Evolutionary conservation across 441 rosid genomes (phyloP).

Genomic region (Viola pubescens): DNA sequence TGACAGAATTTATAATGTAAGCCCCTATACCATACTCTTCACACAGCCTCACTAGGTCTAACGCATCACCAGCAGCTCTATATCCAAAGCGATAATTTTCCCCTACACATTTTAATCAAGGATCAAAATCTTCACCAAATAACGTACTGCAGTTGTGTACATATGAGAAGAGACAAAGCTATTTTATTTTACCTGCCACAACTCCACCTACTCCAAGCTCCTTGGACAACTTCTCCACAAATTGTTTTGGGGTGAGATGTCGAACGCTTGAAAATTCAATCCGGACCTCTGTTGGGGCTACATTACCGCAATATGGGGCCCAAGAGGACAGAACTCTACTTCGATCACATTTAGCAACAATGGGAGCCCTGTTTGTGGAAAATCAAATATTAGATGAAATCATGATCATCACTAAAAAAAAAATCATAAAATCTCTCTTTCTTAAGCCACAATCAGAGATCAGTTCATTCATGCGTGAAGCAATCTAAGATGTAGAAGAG

Average conservation of each 20-base stretch:
- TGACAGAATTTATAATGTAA: constrained; percentile 60
- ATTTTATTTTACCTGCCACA: constrained; percentile 52
- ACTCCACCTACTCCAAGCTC: constrained; percentile 68
- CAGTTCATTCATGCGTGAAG: no score
- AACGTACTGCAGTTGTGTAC: not conserved
- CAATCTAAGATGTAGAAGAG: no score
- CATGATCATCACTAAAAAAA: not conserved
- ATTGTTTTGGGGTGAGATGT: constrained; percentile 59
- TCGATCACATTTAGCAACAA: constrained; percentile 79
- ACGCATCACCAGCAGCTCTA: constrained; percentile 70
- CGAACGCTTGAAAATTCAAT: constrained; percentile 64
- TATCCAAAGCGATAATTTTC: constrained; percentile 83
- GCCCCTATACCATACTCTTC: constrained; percentile 50
- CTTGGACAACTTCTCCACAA: constrained; percentile 71
- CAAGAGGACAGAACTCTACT: constrained; percentile 62
- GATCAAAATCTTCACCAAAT: constrained; percentile 10
- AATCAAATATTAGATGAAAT: not conserved
- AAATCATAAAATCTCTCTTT: no score
- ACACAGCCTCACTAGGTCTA: constrained; percentile 59
- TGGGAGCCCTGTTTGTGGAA: constrained; percentile 43
- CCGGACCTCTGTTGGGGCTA: constrained; percentile 52
- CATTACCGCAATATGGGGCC: constrained; percentile 58
- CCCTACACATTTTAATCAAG: constrained; percentile 29
- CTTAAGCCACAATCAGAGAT: no score
- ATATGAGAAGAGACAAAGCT: not conserved